Evolutionary conservation across 2,329 filamentous ascomycete genomes (phyloP).

Genomic region (Thielaviopsis ethacetica): DNA sequence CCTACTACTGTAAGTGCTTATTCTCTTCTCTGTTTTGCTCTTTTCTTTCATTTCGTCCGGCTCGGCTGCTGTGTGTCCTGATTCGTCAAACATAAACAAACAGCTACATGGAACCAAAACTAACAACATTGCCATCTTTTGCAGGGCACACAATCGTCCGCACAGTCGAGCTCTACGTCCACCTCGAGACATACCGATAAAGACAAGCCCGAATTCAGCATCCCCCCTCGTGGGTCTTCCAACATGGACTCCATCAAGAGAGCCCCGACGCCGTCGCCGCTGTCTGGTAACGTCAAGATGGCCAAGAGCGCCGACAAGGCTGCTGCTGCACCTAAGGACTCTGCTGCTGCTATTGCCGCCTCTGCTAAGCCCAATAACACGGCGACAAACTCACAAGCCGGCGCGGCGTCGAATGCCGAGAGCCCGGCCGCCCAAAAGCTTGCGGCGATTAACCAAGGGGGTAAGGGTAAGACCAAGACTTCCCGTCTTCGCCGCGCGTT

Average conservation of each 20-base stretch:
- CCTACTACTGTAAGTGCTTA: conserved; percentile 45
- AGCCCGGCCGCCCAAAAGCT: conserved; percentile 74
- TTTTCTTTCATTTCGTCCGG: background rate
- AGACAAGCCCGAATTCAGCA: conserved; percentile 8
- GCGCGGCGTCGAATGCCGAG: conserved; percentile 20
- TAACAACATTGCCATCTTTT: background rate
- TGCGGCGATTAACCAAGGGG: conserved; percentile 68
- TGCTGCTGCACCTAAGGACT: conserved; percentile 22
- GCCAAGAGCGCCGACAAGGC: conserved; percentile 33
- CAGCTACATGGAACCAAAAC: background rate
- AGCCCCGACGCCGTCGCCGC: conserved; percentile 49
- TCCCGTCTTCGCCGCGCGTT: conserved; percentile 79
- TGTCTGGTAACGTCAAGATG: conserved; percentile 56
- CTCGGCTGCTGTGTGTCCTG: background rate
- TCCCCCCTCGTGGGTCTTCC: conserved; percentile 11
- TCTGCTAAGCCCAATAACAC: conserved; percentile 17
- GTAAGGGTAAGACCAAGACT: conserved; percentile 66
- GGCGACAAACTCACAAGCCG: background rate
- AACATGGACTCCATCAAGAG: conserved; percentile 44
- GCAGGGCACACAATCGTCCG: background rate
- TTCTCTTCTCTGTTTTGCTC: conserved; percentile 9
- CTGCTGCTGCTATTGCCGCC: conserved; percentile 18
- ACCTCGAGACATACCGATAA: background rate
- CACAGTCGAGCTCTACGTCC: background rate
- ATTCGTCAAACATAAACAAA: no score